Evolutionary conservation across 768 basidiomycete species (phyloP), one percentile per base, ranked within the genome.

Genomic region (Hortiboletus flavorubellus): DNA sequence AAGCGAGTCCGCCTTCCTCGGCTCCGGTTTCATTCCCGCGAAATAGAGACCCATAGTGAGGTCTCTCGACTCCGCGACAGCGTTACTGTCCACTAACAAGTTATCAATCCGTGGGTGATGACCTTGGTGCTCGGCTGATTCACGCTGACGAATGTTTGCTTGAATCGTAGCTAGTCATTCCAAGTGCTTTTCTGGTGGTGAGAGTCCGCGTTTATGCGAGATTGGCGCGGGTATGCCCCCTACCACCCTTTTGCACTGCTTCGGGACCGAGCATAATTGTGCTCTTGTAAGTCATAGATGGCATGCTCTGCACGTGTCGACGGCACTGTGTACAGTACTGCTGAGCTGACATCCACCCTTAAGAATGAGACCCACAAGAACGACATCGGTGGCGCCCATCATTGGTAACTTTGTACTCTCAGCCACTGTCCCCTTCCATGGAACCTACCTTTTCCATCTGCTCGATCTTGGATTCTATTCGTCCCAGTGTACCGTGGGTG

Each of bases 61-160:
- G 53, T 47, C 38, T 55, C 33, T 43, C 38, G 16, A 8, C 15
- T 60, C 29, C 8, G 7, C 26, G n/a, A 26, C 45, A 15, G 31
- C 10, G 8, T 33, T n/a, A 5, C 12, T 2, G 29, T 29, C 26
- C n/a, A 7, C 33, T 5, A 15, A 35, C 21, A 31, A 37, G 26
- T 52, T 34, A 21, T 39, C 12, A 8, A 26, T n/a, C n/a, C n/a
- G 58, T 59, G 23, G 11, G 47, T 63, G 33, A 11, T 10, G 8
- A 5, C 15, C 41, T 26, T 26, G 23, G n/a, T 46, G 34, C 14
- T 34, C 15, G 8, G 26, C 33, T 31, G 15, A 37, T 45, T 41
- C 26, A 4, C 18, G 23, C 60, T 58, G 21, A 40, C 4, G 48
- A 41, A 35, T 18, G 3, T 39, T 26, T 14, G 31, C 37, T 29